Conservation (phyloP, 2,329 filamentous ascomycete genomes). For the Thielaviopsis euricoi region DNA sequence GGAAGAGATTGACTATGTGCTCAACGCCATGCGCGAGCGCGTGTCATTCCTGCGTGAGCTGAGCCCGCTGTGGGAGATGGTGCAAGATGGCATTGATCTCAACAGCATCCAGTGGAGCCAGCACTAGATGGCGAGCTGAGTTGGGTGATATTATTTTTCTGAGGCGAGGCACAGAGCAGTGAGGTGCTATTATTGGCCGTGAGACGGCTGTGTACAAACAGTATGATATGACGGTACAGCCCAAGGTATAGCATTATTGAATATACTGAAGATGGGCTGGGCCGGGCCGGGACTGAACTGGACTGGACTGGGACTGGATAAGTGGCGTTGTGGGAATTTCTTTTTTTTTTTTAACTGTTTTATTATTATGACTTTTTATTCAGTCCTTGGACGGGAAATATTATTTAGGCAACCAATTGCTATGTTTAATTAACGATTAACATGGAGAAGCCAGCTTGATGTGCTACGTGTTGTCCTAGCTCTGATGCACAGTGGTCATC, state of each 20-base stretch:
- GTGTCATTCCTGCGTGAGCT: constrained; percentile 88
- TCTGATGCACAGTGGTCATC: background rate
- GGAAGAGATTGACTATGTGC: constrained; percentile 87
- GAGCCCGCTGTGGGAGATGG: constrained; percentile 91
- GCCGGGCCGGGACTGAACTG: background rate
- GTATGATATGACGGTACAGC: background rate
- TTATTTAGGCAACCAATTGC: background rate
- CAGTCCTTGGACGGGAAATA: background rate
- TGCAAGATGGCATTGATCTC: constrained; percentile 89
- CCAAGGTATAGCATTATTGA: background rate
- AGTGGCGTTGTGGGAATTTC: background rate
- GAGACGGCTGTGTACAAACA: constrained; percentile 6
- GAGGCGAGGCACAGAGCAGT: too few species aligned
- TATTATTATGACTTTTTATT: background rate
- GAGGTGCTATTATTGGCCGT: background rate
- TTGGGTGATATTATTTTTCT: background rate
- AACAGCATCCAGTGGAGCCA: constrained; percentile 98
- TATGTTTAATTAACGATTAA: background rate
- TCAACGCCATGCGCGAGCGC: constrained; percentile 81
- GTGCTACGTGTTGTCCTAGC: background rate
- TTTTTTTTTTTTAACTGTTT: background rate
- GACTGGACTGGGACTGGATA: background rate
- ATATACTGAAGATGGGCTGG: background rate
- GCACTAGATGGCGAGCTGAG: constrained; percentile 40
- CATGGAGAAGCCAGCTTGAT: background rate